These are phyloP conservation scores for Candida coleopterorum DNA, from an alignment of 805 yeast genomes.

Conservation along the genomic window DNA sequence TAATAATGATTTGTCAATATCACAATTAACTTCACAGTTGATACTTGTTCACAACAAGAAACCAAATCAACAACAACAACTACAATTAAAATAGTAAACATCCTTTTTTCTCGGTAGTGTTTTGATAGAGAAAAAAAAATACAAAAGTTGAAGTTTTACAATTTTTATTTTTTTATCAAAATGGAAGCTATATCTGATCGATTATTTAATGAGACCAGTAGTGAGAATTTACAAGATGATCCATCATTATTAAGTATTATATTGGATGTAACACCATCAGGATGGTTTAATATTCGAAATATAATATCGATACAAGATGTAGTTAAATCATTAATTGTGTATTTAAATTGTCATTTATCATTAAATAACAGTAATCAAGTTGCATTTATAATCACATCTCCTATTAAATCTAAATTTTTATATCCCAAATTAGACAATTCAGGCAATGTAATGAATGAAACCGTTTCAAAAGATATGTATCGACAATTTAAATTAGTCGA, in stretches of 20 bases:
- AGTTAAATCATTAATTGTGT: conserved; percentile 63
- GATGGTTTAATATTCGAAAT: conserved; percentile 52
- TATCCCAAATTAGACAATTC: conserved; percentile 50
- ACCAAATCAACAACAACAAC: too few species aligned
- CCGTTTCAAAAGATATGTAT: conserved; percentile 64
- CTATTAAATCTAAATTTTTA: conserved; percentile 61
- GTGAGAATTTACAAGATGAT: conserved; percentile 29
- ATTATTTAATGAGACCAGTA: conserved; percentile 38
- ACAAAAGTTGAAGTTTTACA: not conserved
- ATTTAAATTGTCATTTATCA: conserved; percentile 83
- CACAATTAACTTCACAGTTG: too few species aligned
- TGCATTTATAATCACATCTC: conserved; percentile 72
- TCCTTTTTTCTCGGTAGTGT: too few species aligned
- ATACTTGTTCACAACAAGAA: too few species aligned
- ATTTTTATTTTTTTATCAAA: not conserved
- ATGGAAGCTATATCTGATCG: conserved; percentile 71
- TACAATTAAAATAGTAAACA: too few species aligned
- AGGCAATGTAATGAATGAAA: conserved; percentile 14
- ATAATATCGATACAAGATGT: conserved; percentile 53
- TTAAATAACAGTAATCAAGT: conserved; percentile 80
- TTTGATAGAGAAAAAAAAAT: too few species aligned
- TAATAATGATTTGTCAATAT: too few species aligned
- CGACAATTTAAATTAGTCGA: conserved; percentile 79
- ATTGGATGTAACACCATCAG: conserved; percentile 69
- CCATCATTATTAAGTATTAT: conserved; percentile 79